A percentile compares a stretch with the other conserved stretches of the same genome.
These are phyloP conservation scores for Verbena officinalis DNA, from an alignment of 257 asterid species.

Conservation along the genomic window DNA sequence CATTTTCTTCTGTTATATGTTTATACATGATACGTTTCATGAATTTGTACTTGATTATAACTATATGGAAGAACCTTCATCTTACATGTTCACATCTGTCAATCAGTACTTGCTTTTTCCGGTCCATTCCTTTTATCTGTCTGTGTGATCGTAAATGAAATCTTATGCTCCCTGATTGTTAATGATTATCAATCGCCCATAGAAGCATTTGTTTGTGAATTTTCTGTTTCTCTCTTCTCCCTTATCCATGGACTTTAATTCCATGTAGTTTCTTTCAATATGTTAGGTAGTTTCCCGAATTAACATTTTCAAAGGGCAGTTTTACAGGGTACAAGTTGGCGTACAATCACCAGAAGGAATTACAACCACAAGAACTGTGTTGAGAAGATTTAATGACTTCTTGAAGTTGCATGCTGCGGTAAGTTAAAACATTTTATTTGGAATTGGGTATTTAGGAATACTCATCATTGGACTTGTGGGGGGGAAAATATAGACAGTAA, in stretches of 20 bases:
- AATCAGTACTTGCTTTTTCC: conserved; percentile 7
- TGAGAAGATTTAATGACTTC: conserved; percentile 95
- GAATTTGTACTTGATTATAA: conserved; percentile 6
- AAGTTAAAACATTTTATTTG: conserved; percentile 42
- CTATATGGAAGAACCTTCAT: background rate
- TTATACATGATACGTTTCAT: conserved; percentile 27
- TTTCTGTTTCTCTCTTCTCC: conserved; percentile 23
- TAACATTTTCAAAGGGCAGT: conserved; percentile 70
- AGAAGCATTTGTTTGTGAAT: conserved; percentile 15
- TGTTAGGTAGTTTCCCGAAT: conserved; percentile 31
- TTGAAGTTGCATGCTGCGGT: conserved; percentile 89
- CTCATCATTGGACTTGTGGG: background rate
- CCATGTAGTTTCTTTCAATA: background rate
- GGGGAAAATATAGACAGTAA: conserved; percentile 15
- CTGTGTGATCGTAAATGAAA: conserved; percentile 5
- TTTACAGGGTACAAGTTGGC: conserved; percentile 95
- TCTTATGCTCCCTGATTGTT: conserved; percentile 12
- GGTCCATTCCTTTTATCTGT: conserved; percentile 1
- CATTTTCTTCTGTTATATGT: conserved; percentile 32
- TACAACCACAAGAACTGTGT: conserved; percentile 76
- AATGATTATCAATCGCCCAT: conserved; percentile 2
- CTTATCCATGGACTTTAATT: conserved; percentile 10
- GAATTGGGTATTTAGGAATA: conserved; percentile 19
- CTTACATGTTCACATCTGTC: conserved; percentile 6
- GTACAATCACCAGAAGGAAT: conserved; percentile 89